Percentiles rank a stretch among this genome's conserved stretches.
Evolutionary conservation across 2,329 filamentous ascomycete species (phyloP).

Genomic region (Calonectria multiphialidica): DNA sequence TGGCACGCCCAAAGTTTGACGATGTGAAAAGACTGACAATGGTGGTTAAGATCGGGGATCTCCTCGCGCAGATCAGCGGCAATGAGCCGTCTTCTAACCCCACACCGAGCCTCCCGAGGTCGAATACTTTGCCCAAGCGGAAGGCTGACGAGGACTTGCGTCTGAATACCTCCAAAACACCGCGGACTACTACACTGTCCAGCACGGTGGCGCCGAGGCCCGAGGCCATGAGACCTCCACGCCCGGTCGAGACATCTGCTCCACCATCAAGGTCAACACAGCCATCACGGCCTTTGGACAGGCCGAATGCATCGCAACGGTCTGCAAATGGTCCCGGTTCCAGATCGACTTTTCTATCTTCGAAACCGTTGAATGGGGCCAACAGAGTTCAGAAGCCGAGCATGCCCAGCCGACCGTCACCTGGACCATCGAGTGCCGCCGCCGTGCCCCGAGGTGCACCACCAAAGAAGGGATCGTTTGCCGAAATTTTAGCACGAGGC

Average conservation of each 20-base stretch:
- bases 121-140: slow-evolving; percentile 59
- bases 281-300: slow-evolving; percentile 42
- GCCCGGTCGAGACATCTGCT: slow-evolving; percentile 26
- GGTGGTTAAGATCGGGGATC: slow-evolving; percentile 48
- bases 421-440: slow-evolving; percentile 51
- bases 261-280: slow-evolving; percentile 33
- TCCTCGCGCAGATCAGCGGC: slow-evolving; percentile 69
- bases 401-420: slow-evolving; percentile 38
- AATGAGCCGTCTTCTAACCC: slow-evolving; percentile 53
- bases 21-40: slow-evolving; percentile 36
- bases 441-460: slow-evolving; percentile 54
- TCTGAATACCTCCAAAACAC: slow-evolving; percentile 55
- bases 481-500: slow-evolving; percentile 79
- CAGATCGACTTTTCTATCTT: slow-evolving; percentile 38
- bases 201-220: slow-evolving; percentile 37
- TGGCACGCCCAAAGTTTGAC: slow-evolving; percentile 3
- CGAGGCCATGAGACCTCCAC: slow-evolving; percentile 33
- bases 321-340: slow-evolving; percentile 27
- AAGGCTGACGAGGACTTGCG: slow-evolving; percentile 67
- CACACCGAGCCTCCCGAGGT: slow-evolving; percentile 44
- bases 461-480: slow-evolving; percentile 80
- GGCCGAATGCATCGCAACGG: slow-evolving; percentile 38
- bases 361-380: slow-evolving; percentile 42
- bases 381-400: slow-evolving; percentile 42
- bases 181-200: slow-evolving; percentile 47